Conservation (phyloP, 495 filamentous ascomycete species). For the Xylaria curta region DNA sequence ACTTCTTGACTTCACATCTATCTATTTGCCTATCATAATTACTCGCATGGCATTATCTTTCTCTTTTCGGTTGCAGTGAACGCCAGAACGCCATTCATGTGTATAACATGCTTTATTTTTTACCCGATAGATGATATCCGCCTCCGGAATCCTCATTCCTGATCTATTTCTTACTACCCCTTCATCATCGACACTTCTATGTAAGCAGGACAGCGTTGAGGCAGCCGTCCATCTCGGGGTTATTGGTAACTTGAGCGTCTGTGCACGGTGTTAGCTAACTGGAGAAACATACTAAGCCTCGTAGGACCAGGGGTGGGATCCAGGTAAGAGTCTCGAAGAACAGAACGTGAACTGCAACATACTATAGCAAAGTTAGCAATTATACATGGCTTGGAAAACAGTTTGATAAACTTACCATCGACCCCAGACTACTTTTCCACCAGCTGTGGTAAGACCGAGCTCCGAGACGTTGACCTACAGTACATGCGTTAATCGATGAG, state of each 20-base stretch:
- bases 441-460: slow-evolving; percentile 88
- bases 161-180: not conserved
- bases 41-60: not conserved
- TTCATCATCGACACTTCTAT: not conserved
- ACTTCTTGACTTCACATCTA: not conserved
- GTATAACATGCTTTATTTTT: not conserved
- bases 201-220: slow-evolving; percentile 37
- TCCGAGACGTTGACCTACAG: slow-evolving; percentile 83
- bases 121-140: not conserved
- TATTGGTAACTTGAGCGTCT: slow-evolving; percentile 74
- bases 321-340: slow-evolving; percentile 59
- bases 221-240: slow-evolving; percentile 69
- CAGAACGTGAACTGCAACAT: slow-evolving; percentile 75
- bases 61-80: not conserved
- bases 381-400: not conserved
- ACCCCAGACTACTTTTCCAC: slow-evolving; percentile 90
- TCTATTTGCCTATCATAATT: not conserved
- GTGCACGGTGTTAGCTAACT: slow-evolving; percentile 65
- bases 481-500: not conserved
- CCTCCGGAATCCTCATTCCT: not conserved
- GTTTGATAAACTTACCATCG: slow-evolving; percentile 23
- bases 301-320: not conserved
- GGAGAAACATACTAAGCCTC: not conserved
- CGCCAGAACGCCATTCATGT: slow-evolving; percentile 4
- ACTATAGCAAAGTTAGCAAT: slow-evolving; percentile 10